Evolutionary conservation across 495 filamentous ascomycete species (phyloP).

Genomic region (Daldinia vernicosa): DNA sequence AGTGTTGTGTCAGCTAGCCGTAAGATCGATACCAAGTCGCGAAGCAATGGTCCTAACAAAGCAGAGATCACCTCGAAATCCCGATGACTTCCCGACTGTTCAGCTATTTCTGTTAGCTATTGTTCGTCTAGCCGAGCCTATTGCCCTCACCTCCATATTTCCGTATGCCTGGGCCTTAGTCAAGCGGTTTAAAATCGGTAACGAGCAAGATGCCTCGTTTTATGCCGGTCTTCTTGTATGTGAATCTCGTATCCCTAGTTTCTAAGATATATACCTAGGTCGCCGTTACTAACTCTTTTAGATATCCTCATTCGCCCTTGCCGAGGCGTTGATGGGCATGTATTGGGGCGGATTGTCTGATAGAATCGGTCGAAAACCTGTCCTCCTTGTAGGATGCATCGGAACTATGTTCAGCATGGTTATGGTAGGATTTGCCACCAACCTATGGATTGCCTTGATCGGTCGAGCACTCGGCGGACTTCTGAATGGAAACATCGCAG

Average conservation of each 20-base stretch:
- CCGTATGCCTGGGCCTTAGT: constrained; percentile 89
- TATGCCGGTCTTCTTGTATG: constrained; percentile 77
- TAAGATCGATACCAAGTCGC: constrained; percentile 45
- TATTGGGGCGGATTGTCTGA: constrained; percentile 87
- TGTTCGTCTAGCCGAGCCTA: constrained; percentile 83
- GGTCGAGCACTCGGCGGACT: constrained; percentile 81
- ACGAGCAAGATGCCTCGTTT: constrained; percentile 76
- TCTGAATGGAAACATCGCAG: constrained; percentile 87
- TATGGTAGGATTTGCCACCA: constrained; percentile 82
- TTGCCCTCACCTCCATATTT: constrained; percentile 87
- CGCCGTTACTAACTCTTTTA: constrained; percentile 15
- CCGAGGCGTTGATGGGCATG: constrained; percentile 82
- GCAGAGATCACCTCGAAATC: constrained; percentile 58
- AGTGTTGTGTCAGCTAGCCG: constrained; percentile 45
- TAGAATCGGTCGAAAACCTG: constrained; percentile 82
- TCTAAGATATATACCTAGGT: background rate
- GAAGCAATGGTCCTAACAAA: constrained; percentile 57
- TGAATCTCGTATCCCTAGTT: constrained; percentile 13
- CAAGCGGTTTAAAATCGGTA: constrained; percentile 74
- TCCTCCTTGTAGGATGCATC: constrained; percentile 78
- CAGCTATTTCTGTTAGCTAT: constrained; percentile 75
- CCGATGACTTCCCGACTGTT: constrained; percentile 73
- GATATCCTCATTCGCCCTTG: constrained; percentile 82
- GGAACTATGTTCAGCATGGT: constrained; percentile 83
- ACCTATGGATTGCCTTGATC: constrained; percentile 77